phyloP scores from a whole-genome alignment of 495 filamentous ascomycete genomes.

The Penicillium dipodomyicola region DNA sequence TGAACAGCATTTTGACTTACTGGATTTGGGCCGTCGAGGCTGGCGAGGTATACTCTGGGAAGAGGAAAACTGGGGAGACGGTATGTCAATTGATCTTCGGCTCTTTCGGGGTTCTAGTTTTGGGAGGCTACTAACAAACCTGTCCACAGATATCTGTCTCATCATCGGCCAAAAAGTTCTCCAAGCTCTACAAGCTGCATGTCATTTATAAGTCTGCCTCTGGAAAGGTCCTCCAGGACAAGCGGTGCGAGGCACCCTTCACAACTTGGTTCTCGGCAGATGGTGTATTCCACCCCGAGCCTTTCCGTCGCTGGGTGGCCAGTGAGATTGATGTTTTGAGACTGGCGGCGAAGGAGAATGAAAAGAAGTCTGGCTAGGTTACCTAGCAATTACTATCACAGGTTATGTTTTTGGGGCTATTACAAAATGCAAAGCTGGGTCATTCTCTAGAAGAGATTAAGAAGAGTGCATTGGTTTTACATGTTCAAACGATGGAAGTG shows the following conservation, averaged over 20 bases:
- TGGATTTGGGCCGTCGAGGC: conserved; percentile 89
- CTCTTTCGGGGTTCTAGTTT: not conserved
- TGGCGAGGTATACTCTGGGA: conserved; percentile 75
- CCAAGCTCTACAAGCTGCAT: conserved; percentile 72
- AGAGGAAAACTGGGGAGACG: conserved; percentile 51
- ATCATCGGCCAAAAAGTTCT: conserved; percentile 70
- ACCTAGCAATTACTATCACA: not conserved
- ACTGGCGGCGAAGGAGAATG: conserved; percentile 58
- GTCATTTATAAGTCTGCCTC: conserved; percentile 53
- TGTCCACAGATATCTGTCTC: conserved; percentile 59
- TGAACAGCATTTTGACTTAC: conserved; percentile 75
- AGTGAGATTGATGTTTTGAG: conserved; percentile 65
- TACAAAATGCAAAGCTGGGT: not conserved
- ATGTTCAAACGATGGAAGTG: not conserved
- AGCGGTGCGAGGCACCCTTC: conserved; percentile 66
- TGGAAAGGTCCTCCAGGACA: conserved; percentile 43
- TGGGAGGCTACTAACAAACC: not conserved
- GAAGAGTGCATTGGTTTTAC: not conserved
- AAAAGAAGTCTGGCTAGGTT: conserved; percentile 38
- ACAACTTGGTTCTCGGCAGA: conserved; percentile 82
- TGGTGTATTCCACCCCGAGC: conserved; percentile 76
- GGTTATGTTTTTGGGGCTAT: not conserved
- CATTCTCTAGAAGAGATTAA: not conserved
- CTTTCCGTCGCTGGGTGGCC: conserved; percentile 80
- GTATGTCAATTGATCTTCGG: conserved; percentile 32